Evolutionary conservation across 345 rosid species (phyloP).

Genomic region (Eucalyptus dawsonii): DNA sequence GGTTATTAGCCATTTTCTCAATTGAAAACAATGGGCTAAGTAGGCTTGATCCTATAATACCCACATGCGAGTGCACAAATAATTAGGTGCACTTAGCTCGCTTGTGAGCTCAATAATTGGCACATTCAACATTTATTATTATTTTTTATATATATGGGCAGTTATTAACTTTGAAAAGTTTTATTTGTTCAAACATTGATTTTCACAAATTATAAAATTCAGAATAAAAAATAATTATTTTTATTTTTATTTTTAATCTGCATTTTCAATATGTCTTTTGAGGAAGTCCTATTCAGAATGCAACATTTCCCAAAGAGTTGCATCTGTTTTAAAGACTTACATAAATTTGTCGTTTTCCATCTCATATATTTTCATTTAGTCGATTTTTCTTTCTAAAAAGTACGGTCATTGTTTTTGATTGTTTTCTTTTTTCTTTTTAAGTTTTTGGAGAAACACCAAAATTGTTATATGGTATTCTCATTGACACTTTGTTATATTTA

Average conservation of each 20-base stretch:
- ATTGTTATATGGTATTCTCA: rapidly evolving
- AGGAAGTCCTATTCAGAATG: not conserved
- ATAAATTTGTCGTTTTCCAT: too few species aligned
- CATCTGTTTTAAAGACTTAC: not conserved
- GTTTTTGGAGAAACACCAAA: rapidly evolving
- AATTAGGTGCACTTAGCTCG: not conserved
- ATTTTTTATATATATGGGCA: not conserved
- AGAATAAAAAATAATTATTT: too few species aligned
- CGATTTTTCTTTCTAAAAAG: not conserved
- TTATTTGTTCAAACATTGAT: not conserved
- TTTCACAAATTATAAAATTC: not conserved
- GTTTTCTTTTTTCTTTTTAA: too few species aligned
- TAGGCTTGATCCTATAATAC: not conserved
- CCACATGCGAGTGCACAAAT: not conserved
- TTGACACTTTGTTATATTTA: too few species aligned
- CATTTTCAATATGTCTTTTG: not conserved
- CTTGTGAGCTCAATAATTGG: not conserved
- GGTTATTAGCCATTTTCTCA: not conserved
- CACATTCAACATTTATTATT: not conserved
- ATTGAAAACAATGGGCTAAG: not conserved
- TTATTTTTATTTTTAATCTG: too few species aligned
- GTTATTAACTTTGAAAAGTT: not conserved
- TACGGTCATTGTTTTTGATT: too few species aligned
- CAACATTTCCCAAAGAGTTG: not conserved
- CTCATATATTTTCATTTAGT: not conserved